Base-by-base conservation (phyloP, 305 asterid species). In the Fraxinus baroniana region DNA sequence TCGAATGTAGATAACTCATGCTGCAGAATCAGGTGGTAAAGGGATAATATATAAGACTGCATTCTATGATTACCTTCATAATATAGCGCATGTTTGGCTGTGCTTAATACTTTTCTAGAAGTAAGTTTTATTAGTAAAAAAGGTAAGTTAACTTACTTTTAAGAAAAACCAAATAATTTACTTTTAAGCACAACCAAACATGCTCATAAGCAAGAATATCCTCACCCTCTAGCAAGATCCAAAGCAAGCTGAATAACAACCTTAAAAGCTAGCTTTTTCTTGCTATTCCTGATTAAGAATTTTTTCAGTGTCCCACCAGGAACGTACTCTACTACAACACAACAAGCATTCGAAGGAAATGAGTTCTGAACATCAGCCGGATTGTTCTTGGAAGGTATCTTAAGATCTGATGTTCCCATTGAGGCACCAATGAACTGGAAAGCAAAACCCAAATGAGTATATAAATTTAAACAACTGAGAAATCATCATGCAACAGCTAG, bases 211-310 rank as follows among this genome's bases (percentile, higher is more conserved):
- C 78, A 76, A 32, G 33, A 78, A 32, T 52, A 17, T 81, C 70
- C 90, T 87, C 83, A 89, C 91, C 90, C 91, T 87, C 90, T 62
- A 80, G 91, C 90, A 80, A 89, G 91, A 81, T 87, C 90, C 86
- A 89, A 57, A 60, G 89, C 88, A 64, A 89, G 88, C 46, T 89
- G 90, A 84, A 89, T 35, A 15, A 87, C 91, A 30, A 87, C 71
- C 81, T 36, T 85, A 77, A 89, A 87, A 37, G 90, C 84, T 35
- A 89, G 82, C 41, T 89, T 89, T 70, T 84, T 87, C 79, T 52
- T 74, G 79, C 87, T 35, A 80, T 85, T 89, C 84, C 77, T 81
- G 46, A 85, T 82, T 78, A 89, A 84, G 85, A 82, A 84, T 84
- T 89, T 89, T 35, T 86, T 87, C 13, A 89, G 74, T 2, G 91